A percentile compares a stretch with the other conserved stretches of the same genome.
phyloP scores from a whole-genome alignment of 495 filamentous ascomycete genomes.

The Ascodesmis nigricans region DNA sequence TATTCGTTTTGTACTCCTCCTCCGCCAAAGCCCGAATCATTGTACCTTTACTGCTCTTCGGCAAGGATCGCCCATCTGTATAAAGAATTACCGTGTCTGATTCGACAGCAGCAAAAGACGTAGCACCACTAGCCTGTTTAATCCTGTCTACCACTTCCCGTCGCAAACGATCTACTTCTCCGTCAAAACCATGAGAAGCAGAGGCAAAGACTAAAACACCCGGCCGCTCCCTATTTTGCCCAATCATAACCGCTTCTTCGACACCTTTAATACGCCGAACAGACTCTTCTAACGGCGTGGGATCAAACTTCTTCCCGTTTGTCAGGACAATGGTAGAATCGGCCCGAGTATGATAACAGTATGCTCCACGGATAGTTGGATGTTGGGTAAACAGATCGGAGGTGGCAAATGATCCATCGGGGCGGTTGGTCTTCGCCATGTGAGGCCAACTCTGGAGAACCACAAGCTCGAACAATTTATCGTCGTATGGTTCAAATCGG shows the following conservation, averaged over 20 bases:
- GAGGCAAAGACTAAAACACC: constrained; percentile 33
- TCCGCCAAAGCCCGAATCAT: constrained; percentile 27
- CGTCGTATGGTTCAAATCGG: constrained; percentile 32
- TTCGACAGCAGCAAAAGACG: too few species aligned
- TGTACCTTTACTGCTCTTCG: constrained; percentile 36
- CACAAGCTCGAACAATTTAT: constrained; percentile 35
- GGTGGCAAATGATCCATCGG: constrained; percentile 29
- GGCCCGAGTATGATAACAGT: constrained; percentile 39
- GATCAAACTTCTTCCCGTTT: constrained; percentile 52
- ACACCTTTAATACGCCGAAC: constrained; percentile 31
- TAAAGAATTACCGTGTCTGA: too few species aligned
- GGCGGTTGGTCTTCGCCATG: constrained; percentile 22
- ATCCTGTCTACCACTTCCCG: too few species aligned
- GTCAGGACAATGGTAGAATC: constrained; percentile 43
- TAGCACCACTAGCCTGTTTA: too few species aligned
- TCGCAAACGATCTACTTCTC: constrained; percentile 9
- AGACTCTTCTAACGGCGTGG: constrained; percentile 35
- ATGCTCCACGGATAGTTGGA: constrained; percentile 33
- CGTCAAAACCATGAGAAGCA: too few species aligned
- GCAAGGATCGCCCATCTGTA: too few species aligned
- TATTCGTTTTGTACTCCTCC: constrained; percentile 14
- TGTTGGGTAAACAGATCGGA: constrained; percentile 43
- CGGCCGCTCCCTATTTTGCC: constrained; percentile 28
- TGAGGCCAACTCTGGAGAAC: constrained; percentile 39
- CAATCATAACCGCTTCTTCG: constrained; percentile 38